phyloP scores from a whole-genome alignment of 148 eudicot genomes.

The Salicornia ramosissima region DNA sequence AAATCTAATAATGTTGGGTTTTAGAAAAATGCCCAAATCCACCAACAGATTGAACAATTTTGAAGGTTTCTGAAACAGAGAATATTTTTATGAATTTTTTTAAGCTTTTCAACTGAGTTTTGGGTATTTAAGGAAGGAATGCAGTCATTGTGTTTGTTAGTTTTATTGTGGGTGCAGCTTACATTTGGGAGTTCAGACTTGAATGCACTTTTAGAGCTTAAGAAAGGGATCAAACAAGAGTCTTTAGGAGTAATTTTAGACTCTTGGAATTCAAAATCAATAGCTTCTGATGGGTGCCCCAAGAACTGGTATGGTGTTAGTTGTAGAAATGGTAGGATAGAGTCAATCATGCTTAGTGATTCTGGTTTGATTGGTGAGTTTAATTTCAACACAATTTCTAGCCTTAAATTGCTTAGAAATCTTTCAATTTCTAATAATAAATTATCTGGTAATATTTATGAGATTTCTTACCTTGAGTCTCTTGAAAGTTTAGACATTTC shows the following conservation, averaged over 20 bases:
- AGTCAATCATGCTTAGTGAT: conserved; percentile 41
- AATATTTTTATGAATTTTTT: not conserved
- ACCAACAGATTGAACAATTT: not conserved
- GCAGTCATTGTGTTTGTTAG: conserved; percentile 39
- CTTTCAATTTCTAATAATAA: conserved; percentile 51
- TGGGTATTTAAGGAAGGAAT: conserved; percentile 31
- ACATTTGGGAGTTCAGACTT: conserved; percentile 42
- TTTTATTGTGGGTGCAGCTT: conserved; percentile 35
- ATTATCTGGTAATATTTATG: conserved; percentile 39
- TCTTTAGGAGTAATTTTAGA: conserved; percentile 34
- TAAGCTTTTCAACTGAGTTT: not conserved
- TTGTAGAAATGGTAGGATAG: conserved; percentile 51
- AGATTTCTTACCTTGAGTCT: conserved; percentile 32
- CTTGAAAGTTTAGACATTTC: conserved; percentile 57
- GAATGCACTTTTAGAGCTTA: conserved; percentile 48
- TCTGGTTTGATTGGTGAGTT: conserved; percentile 48
- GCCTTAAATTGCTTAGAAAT: conserved; percentile 45
- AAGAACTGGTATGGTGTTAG: conserved; percentile 50
- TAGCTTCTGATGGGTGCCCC: conserved; percentile 64
- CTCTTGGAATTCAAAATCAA: conserved; percentile 54
- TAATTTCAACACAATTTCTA: conserved; percentile 35
- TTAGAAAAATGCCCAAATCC: conserved; percentile 8
- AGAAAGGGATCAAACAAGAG: conserved; percentile 46
- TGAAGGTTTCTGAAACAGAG: not conserved
- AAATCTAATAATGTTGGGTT: not conserved